Percentiles rank a stretch among this genome's conserved stretches.
Evolutionary conservation across 2,329 filamentous ascomycete species (phyloP).

Genomic region (Claviceps sp.): DNA sequence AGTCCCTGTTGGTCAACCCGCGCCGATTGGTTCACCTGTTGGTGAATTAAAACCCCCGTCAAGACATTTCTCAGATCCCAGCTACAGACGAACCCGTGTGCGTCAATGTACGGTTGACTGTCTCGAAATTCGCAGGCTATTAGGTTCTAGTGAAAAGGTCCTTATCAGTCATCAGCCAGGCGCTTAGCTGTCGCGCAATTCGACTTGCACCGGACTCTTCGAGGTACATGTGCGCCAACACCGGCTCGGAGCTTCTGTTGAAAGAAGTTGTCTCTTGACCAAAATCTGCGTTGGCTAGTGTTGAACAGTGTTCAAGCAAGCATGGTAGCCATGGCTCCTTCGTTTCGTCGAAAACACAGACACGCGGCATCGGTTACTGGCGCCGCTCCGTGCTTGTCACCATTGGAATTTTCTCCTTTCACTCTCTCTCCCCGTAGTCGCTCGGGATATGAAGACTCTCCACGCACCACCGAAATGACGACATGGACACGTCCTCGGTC

Average conservation of each 20-base stretch:
- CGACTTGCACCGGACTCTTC: not conserved
- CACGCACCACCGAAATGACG: not conserved
- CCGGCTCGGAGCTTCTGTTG: not conserved
- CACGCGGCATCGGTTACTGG: slow-evolving; percentile 3
- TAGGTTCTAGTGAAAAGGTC: not conserved
- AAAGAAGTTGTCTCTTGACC: not conserved
- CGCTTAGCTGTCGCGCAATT: not conserved
- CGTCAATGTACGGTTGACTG: not conserved
- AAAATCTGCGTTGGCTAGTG: not conserved
- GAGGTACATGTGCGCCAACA: not conserved
- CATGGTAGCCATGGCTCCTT: slow-evolving; percentile 1
- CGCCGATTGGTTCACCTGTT: not conserved
- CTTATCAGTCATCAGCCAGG: not conserved
- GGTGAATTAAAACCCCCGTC: not conserved
- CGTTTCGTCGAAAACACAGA: not conserved
- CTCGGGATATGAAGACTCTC: not conserved
- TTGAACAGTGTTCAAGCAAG: not conserved
- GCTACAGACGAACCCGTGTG: not conserved
- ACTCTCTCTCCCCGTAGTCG: slow-evolving; percentile 4
- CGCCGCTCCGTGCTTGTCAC: slow-evolving; percentile 1
- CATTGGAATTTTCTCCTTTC: slow-evolving; percentile 3
- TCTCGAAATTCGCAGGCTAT: not conserved
- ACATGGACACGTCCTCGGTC: not conserved
- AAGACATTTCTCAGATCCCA: not conserved
- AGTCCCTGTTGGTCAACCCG: not conserved